Percentiles rank a stretch among this genome's conserved stretches.
phyloP scores from a whole-genome alignment of 352 stramenopile genomes.

The Plasmopara muralis region DNA sequence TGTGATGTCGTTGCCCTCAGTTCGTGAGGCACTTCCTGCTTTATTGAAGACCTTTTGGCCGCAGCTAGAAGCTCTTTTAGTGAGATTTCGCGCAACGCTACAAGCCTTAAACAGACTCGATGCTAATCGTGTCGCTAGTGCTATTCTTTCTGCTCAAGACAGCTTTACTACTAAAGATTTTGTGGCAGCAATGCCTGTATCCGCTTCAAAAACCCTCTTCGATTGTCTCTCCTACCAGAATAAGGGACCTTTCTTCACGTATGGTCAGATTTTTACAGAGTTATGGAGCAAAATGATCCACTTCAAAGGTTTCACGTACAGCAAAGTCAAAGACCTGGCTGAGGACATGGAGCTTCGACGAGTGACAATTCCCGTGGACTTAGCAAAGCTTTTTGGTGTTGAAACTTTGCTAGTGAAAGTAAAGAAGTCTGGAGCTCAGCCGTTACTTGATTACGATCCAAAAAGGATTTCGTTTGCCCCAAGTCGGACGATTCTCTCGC shows the following conservation, averaged over 20 bases:
- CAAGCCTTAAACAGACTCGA: conserved; percentile 7
- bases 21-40: conserved; percentile 36
- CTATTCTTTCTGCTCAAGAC: not conserved
- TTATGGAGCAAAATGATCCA: conserved; percentile 38
- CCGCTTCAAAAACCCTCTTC: conserved; percentile 32
- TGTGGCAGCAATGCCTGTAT: conserved; percentile 11
- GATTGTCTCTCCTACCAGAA: conserved; percentile 19
- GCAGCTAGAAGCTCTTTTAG: conserved; percentile 33
- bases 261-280: conserved; percentile 27
- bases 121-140: not conserved
- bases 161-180: conserved; percentile 13
- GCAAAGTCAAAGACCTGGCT: conserved; percentile 29
- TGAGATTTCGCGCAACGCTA: conserved; percentile 17
- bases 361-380: conserved; percentile 33
- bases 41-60: conserved; percentile 45
- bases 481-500: conserved; percentile 47
- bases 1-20: conserved; percentile 49
- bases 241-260: conserved; percentile 16
- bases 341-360: conserved; percentile 25
- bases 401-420: conserved; percentile 38
- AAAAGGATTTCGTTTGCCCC: conserved; percentile 30
- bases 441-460: conserved; percentile 19
- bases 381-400: conserved; percentile 39
- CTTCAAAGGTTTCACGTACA: conserved; percentile 18
- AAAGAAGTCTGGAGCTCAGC: conserved; percentile 9